These are phyloP conservation scores for Trichoderma semiorbis DNA, from an alignment of 2,329 filamentous ascomycete genomes.

Conservation along the genomic window DNA sequence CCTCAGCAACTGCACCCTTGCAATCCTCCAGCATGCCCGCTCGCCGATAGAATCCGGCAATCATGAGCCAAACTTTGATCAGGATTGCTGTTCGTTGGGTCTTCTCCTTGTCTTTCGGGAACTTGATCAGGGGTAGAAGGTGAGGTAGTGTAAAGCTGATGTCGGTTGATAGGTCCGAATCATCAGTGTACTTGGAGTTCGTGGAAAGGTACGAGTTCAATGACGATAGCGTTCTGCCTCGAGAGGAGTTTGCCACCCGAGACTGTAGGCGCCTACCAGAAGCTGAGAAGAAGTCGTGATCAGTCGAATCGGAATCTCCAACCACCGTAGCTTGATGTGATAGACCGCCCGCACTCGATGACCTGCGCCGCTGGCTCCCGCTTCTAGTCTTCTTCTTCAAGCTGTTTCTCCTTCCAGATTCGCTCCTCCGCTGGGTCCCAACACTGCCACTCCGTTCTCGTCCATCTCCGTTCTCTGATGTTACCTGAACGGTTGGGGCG, in stretches of 20 bases:
- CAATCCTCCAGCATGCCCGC: conserved; percentile 78
- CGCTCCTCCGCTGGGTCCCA: conserved; percentile 39
- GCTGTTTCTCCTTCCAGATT: conserved; percentile 48
- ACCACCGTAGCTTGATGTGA: conserved; percentile 43
- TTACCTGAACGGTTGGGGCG: conserved; percentile 69
- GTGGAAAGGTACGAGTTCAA: conserved; percentile 46
- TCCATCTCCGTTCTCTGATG: conserved; percentile 54
- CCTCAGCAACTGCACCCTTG: conserved; percentile 75
- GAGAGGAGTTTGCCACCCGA: conserved; percentile 40
- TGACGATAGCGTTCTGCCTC: conserved; percentile 42
- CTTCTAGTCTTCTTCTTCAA: conserved; percentile 53
- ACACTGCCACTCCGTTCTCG: conserved; percentile 36
- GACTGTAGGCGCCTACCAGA: conserved; percentile 39
- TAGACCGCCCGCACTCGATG: conserved; percentile 40
- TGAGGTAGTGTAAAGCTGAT: conserved; percentile 44
- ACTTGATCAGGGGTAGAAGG: conserved; percentile 51
- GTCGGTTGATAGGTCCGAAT: conserved; percentile 39
- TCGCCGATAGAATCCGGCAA: conserved; percentile 81
- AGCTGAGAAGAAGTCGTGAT: conserved; percentile 43
- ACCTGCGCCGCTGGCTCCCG: conserved; percentile 44
- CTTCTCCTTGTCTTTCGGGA: conserved; percentile 52
- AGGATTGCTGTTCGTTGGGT: conserved; percentile 54
- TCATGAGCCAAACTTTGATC: conserved; percentile 83
- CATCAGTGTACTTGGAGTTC: conserved; percentile 38
- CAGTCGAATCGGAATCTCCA: conserved; percentile 48